Percentiles rank a stretch among this genome's conserved stretches.
These are phyloP conservation scores for Talaromyces rugulosus DNA, from an alignment of 2,329 filamentous ascomycete species.

Conservation along the genomic window DNA sequence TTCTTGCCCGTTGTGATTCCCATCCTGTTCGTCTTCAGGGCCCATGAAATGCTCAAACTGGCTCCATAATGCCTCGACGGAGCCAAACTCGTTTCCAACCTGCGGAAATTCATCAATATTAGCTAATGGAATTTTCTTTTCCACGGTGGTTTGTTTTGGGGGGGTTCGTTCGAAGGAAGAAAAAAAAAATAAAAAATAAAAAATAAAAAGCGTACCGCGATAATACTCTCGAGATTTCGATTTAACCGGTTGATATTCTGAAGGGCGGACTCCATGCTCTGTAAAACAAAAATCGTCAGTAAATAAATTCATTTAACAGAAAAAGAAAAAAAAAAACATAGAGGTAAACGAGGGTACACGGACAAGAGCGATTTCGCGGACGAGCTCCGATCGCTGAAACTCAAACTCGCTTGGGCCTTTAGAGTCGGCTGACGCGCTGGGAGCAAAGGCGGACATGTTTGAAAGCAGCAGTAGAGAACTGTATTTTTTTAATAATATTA, in stretches of 20 bases:
- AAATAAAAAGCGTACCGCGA: constrained; percentile 58
- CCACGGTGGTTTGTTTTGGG: neutral
- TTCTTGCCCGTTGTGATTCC: constrained; percentile 10
- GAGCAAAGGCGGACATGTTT: constrained; percentile 12
- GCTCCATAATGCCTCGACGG: constrained; percentile 93
- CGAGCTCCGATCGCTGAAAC: constrained; percentile 39
- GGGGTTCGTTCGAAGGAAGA: neutral
- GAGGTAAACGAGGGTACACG: neutral
- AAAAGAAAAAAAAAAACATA: no score
- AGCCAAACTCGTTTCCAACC: constrained; percentile 96
- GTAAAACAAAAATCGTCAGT: neutral
- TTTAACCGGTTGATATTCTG: constrained; percentile 96
- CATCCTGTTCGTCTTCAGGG: constrained; percentile 38
- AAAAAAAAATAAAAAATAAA: neutral
- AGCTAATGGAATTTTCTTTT: neutral
- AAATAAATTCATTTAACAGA: neutral
- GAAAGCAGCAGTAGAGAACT: neutral
- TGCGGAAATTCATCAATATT: constrained; percentile 27
- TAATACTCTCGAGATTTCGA: constrained; percentile 83
- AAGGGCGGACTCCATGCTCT: constrained; percentile 80
- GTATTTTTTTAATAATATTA: neutral
- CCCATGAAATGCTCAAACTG: constrained; percentile 97
- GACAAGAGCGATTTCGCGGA: constrained; percentile 40
- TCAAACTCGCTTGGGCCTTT: constrained; percentile 34
- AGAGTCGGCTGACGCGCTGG: constrained; percentile 13